phyloP scores from a whole-genome alignment of 176 grass and related monocot species.

The Puya raimondii region DNA sequence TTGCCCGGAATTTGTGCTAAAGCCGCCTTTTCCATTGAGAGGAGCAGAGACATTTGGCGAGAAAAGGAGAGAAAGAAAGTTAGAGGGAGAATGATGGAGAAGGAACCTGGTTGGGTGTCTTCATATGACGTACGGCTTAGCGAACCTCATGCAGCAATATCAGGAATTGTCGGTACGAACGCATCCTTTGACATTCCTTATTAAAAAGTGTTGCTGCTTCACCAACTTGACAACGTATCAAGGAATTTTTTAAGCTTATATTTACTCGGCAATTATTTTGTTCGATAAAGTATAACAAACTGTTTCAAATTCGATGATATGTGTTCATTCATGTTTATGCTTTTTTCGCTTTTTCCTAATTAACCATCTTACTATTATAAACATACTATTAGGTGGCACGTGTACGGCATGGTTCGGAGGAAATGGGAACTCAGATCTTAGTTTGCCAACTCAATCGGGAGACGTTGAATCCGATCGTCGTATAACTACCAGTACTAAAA shows the following conservation, averaged over 20 bases:
- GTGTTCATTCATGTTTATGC: too few relatives aligned
- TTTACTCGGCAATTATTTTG: not conserved
- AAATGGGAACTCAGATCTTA: not conserved
- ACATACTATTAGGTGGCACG: constrained; percentile 15
- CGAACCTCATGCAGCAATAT: constrained; percentile 26
- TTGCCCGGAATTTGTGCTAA: constrained; percentile 30
- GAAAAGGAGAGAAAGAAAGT: constrained; percentile 9
- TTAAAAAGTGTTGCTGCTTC: too few relatives aligned
- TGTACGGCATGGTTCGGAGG: constrained; percentile 18
- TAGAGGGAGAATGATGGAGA: not conserved
- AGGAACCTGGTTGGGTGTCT: not conserved
- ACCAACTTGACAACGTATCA: not conserved
- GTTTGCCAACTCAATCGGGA: not conserved
- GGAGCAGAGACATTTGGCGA: constrained; percentile 23
- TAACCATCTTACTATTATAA: not conserved
- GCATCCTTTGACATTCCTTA: not conserved
- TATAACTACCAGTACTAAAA: not conserved
- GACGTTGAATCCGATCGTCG: not conserved
- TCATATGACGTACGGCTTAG: constrained; percentile 13
- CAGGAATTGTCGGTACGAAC: constrained; percentile 24
- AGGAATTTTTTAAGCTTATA: not conserved
- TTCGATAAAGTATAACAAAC: not conserved
- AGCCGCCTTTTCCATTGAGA: constrained; percentile 26
- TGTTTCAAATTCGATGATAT: too few relatives aligned
- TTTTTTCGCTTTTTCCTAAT: too few relatives aligned